Conservation (phyloP, 371 early-diverging fungal genomes). For the Conidiobolus incongruus region DNA sequence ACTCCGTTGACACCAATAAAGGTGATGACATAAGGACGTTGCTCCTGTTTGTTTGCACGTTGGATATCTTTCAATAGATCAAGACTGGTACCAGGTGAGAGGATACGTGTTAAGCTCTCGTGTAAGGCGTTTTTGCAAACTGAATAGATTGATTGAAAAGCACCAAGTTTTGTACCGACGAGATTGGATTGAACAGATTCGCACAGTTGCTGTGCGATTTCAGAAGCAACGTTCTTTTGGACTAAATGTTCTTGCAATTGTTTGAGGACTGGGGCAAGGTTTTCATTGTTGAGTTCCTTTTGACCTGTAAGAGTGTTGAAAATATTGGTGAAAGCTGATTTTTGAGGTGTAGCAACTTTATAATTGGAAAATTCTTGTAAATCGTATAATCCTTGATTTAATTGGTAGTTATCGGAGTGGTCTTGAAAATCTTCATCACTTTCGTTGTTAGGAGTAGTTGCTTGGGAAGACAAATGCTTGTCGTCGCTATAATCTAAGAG, state of each 20-base stretch:
- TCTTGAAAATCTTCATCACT: conserved; percentile 8
- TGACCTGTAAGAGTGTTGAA: conserved; percentile 40
- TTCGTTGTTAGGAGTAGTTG: too few relatives aligned
- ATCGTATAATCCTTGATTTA: background rate
- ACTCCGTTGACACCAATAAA: conserved; percentile 99
- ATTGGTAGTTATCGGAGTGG: conserved; percentile 10
- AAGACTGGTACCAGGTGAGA: conserved; percentile 84
- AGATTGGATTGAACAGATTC: conserved; percentile 52
- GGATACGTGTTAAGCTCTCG: conserved; percentile 61
- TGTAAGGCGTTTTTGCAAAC: conserved; percentile 47
- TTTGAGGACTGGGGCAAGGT: conserved; percentile 38
- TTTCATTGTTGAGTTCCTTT: conserved; percentile 32
- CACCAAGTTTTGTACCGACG: conserved; percentile 52
- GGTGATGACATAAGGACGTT: conserved; percentile 71
- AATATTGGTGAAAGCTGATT: conserved; percentile 29
- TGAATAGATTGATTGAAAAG: conserved; percentile 36
- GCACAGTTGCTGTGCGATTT: conserved; percentile 70
- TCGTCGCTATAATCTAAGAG: conserved; percentile 36
- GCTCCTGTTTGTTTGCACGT: conserved; percentile 32
- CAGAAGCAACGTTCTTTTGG: conserved; percentile 82
- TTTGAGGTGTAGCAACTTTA: conserved; percentile 8
- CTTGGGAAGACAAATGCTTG: too few relatives aligned
- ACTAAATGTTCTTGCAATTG: conserved; percentile 81
- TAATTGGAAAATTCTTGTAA: background rate
- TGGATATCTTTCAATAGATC: conserved; percentile 85